Evolutionary conservation across 1,139 yeast species (phyloP), one percentile per base, ranked within the genome.

Genomic region (Pichia sp.): DNA sequence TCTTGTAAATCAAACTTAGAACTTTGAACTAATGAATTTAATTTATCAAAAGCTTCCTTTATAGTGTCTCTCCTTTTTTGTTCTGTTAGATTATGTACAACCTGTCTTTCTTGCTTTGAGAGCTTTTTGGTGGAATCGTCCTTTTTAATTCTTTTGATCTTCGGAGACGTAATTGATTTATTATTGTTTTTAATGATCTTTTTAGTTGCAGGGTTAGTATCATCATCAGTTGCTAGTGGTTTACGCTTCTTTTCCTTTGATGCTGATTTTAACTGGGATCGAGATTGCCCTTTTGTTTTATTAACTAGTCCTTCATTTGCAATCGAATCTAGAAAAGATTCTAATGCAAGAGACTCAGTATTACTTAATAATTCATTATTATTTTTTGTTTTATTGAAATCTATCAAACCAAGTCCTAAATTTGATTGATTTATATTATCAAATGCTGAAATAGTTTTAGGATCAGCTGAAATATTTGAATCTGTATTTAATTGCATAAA

Each of bases 21-120:
- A 23, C 34, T 51, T 4, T 48, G 52, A 4, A 67, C 61, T 5
- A 64, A 58, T 4, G 59, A 49, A 30, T 58, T 63, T 61, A 80
- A 46, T 63, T 68, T 56, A 44, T 78, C 81, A 58, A 78, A 79
- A 1, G 85, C 80, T 31, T 68, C 65, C 61, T 84, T 85, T 59
- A 90, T 86, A 54, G 75, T 64, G 51, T 78, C 81, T 39, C 96
- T 71, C 46, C 96, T 73, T 56, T 78, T 76, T 63, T 86, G 87
- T 61, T 87, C 96, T 43, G 86, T 78, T 41, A 77, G 70, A 7
- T 85, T 79, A 61, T 87, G 96, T 57, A 83, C 82, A 45, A 71
- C 61, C 45, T 92, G 71, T 57, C 82, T 83, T 59, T 85, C 87
- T 55, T 81, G 83, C 42, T 77, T 73, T 0, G 83, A 63, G 26